Percentiles rank a stretch among this genome's conserved stretches.
phyloP scores from a whole-genome alignment of 176 grass and related monocot species.

The Zizania latifolia region DNA sequence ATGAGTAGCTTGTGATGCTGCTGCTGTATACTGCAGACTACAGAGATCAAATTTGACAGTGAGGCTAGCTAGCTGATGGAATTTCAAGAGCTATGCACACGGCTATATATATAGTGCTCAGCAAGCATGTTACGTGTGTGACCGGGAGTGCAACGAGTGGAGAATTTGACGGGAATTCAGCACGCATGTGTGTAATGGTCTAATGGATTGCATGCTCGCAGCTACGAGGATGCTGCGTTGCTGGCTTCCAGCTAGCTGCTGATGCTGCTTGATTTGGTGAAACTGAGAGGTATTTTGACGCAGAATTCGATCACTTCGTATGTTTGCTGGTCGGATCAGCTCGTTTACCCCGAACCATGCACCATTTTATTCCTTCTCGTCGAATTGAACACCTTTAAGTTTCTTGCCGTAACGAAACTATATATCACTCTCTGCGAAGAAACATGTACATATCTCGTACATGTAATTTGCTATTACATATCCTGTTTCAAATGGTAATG shows the following conservation, averaged over 20 bases:
- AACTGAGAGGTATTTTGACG: background rate
- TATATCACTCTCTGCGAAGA: background rate
- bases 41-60: background rate
- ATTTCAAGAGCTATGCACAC: background rate
- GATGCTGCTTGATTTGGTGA: background rate
- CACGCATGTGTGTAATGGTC: background rate
- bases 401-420: background rate
- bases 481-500: background rate
- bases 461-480: too few species aligned
- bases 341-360: background rate
- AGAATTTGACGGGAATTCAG: constrained; percentile 13
- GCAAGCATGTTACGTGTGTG: constrained; percentile 11
- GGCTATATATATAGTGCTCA: background rate
- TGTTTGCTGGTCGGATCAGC: background rate
- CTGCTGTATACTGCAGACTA: background rate
- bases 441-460: background rate
- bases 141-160: background rate
- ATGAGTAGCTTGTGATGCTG: background rate
- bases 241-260: background rate
- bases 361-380: background rate
- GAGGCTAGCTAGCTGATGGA: background rate
- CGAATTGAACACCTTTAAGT: background rate
- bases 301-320: background rate
- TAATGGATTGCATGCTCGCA: too few species aligned
- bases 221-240: background rate